Evolutionary conservation across 164 flowering plant species (phyloP), one percentile per base, ranked within the genome.

Genomic region (Warburgia ugandensis): DNA sequence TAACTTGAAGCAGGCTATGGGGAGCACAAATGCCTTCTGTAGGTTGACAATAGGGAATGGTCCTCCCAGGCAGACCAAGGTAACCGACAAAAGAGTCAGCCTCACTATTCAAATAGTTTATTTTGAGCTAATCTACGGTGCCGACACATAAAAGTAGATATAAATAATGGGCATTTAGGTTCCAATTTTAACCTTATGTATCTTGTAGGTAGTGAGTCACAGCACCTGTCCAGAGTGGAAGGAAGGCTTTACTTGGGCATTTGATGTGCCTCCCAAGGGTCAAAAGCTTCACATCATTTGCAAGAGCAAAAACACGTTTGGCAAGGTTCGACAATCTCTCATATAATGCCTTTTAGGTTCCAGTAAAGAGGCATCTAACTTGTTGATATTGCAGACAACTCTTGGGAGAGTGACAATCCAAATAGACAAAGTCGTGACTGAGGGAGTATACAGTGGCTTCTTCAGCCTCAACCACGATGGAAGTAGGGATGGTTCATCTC

Each of bases 211-310:
- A 2, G 79, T 86, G 51, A 83, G 48, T 68, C 79, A 74, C 60
- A 78, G 68, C 53, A 69, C 59, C 7, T 69, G 79, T 50, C 97
- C 97, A 16, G 95, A 89, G 67, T 85, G 95, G 97, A 76, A 86
- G 70, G 95, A 89, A 74, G 86, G 80, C 4, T 85, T 85, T 59
- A 81, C 81, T n/a, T 85, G 97, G 97, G 86, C 87, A 22, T 89
- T 89, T 67, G 95, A 89, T 71, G 87, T 86, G 20, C 97, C 97
- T 21, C 97, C 95, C 1, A 89, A 83, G 64, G 97, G 95, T 21
- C 97, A 89, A 64, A 89, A 86, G 31, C 91, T 85, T 21, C 89
- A 83, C 54, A 89, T 89, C 45, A 32, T 71, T 27, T 89, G 97
- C 83, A 85, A 80, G 77, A 86, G 78, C 84, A 89, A 77, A 60